Conservation (phyloP, 352 stramenopile species). For the Pythium brachiatum region DNA sequence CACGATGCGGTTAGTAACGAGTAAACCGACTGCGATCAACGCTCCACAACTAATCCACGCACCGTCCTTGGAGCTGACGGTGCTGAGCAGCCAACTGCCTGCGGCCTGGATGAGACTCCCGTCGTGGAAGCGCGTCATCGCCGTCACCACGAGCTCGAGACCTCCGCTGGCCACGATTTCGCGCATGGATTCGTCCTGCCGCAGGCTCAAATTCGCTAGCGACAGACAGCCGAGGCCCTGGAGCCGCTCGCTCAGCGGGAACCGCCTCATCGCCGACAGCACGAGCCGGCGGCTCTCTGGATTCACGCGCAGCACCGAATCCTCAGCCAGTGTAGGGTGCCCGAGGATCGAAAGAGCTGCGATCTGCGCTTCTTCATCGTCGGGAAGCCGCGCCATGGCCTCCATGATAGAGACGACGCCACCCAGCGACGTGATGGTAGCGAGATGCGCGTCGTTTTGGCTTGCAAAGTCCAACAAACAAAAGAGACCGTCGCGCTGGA, state of each 20-base stretch:
- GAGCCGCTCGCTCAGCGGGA: constrained; percentile 55
- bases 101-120: constrained; percentile 46
- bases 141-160: constrained; percentile 39
- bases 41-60: constrained; percentile 3
- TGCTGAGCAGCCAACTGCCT: constrained; percentile 51
- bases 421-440: constrained; percentile 36
- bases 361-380: constrained; percentile 49
- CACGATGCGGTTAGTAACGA: not conserved
- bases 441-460: constrained; percentile 29
- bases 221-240: constrained; percentile 52
- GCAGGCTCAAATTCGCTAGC: constrained; percentile 55
- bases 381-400: constrained; percentile 44
- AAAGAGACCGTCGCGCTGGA: constrained; percentile 51
- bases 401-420: constrained; percentile 46
- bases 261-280: constrained; percentile 54
- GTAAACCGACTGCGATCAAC: not conserved
- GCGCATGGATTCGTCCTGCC: constrained; percentile 52
- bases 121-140: constrained; percentile 53
- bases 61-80: constrained; percentile 51
- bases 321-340: constrained; percentile 50
- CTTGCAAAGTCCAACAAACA: constrained; percentile 40
- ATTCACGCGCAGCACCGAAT: constrained; percentile 45
- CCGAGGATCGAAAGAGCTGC: constrained; percentile 50
- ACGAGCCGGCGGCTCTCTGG: constrained; percentile 52
- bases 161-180: constrained; percentile 60